Percentiles rank a stretch among this genome's conserved stretches.
These are phyloP conservation scores for Bidens hawaiensis DNA, from an alignment of 140 eudicot genomes.

Conservation along the genomic window DNA sequence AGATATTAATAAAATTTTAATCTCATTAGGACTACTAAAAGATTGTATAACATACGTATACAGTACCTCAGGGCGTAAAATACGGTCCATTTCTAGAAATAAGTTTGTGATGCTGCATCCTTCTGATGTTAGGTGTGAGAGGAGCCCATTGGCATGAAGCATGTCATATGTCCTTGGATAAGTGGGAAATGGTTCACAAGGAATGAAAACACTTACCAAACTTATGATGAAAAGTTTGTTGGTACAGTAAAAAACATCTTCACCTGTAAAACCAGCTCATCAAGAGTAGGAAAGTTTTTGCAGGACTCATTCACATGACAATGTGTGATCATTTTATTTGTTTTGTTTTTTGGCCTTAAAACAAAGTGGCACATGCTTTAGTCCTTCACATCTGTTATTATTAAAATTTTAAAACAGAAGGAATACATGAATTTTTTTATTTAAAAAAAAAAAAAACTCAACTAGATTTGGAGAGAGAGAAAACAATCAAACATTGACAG, in stretches of 20 bases:
- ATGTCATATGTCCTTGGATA: constrained; percentile 94
- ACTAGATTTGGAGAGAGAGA: constrained; percentile 5
- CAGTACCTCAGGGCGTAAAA: constrained; percentile 91
- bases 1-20: neutral
- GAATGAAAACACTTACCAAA: neutral
- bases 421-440: constrained; percentile 1
- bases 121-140: constrained; percentile 44
- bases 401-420: constrained; percentile 13
- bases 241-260: neutral
- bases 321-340: constrained; percentile 17
- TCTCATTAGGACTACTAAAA: neutral
- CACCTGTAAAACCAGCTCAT: constrained; percentile 21
- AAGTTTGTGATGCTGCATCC: constrained; percentile 62
- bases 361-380: constrained; percentile 22
- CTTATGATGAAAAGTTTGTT: neutral
- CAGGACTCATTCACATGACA: constrained; percentile 31
- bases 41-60: neutral
- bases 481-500: neutral
- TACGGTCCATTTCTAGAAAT: constrained; percentile 90
- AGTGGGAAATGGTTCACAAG: constrained; percentile 76
- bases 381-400: constrained; percentile 23
- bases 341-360: constrained; percentile 22
- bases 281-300: constrained; percentile 15
- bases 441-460: neutral
- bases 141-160: constrained; percentile 90